phyloP scores from a whole-genome alignment of 352 stramenopile species.

The Plasmopara halstedii region DNA sequence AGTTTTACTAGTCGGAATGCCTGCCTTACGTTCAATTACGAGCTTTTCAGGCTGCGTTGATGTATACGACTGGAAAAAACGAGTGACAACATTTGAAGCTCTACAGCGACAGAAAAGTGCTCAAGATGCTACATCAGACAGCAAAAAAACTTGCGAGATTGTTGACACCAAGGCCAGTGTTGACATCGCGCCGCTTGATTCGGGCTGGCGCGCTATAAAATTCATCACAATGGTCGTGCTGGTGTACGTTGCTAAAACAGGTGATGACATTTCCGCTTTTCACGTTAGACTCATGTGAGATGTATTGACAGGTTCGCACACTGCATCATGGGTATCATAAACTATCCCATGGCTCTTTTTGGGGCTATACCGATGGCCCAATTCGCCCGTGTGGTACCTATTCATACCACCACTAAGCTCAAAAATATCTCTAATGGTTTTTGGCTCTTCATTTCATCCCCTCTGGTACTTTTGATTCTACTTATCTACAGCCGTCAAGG shows the following conservation, averaged over 20 bases:
- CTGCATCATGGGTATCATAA: conserved; percentile 69
- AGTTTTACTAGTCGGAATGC: conserved; percentile 19
- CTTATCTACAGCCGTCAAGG: conserved; percentile 18
- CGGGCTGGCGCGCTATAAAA: conserved; percentile 50
- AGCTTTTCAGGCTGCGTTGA: conserved; percentile 37
- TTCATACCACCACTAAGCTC: conserved; percentile 5
- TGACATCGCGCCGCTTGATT: conserved; percentile 21
- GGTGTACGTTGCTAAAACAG: conserved; percentile 32
- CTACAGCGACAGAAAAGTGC: conserved; percentile 17
- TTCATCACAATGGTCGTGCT: conserved; percentile 45
- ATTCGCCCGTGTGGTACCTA: conserved; percentile 49
- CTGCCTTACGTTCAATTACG: conserved; percentile 17
- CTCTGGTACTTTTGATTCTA: conserved; percentile 27
- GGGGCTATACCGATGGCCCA: conserved; percentile 52
- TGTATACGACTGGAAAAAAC: conserved; percentile 31
- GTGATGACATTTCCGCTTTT: not conserved
- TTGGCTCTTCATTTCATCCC: conserved; percentile 55
- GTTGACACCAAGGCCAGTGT: not conserved
- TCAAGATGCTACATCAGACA: not conserved
- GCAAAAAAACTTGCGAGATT: not conserved
- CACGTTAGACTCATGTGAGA: conserved; percentile 1
- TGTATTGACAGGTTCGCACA: conserved; percentile 37
- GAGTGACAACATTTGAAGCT: conserved; percentile 27
- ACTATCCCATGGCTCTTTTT: conserved; percentile 77
- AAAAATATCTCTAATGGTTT: conserved; percentile 26